Evolutionary conservation across 2,329 filamentous ascomycete species (phyloP), one percentile per base, ranked within the genome.

Genomic region (Diaporthe citrichinensis): DNA sequence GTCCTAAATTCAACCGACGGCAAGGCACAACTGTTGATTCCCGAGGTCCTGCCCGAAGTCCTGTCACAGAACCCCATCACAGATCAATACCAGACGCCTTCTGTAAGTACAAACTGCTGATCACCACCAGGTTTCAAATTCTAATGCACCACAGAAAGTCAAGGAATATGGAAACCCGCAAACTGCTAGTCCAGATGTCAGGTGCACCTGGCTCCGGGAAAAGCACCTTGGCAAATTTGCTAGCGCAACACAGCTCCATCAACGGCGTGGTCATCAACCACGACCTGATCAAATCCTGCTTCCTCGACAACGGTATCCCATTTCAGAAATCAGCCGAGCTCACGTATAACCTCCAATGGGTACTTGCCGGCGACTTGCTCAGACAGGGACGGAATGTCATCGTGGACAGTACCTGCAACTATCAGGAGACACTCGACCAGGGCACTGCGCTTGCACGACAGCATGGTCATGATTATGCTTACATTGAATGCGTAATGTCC

Each of bases 191-290:
- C 20, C 62, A 67, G 61, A 51, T 67, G 61, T 67, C n/a, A 10
- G 61, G 61, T 36, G 58, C 58, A 10, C 39, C 58, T 17, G 58
- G 44, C 10, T 36, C 61, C 7, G 28, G 41, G 6, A 49, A 67
- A 65, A 65, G 58, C 36, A 41, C 61, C 17, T 31, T 49, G 67
- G 34, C 67, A 41, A 28, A 41, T 23, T 31, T 71, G 46, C 49
- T 71, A 36, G 67, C 36, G 10, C 51, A 23, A 20, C 67, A 44
- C 25, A 44, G 31, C 36, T 71, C 34, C 8, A 57, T 55, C 51
- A 71, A 57, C 51, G 36, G 8, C 17, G 67, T 57, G 34, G 51
- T 57, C 49, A 44, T 71, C 46, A 71, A 71, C 25, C 46, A 71
- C 7, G 67, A 55, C n/a, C 25, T 71, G 49, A 57, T 31, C 49